Percentiles rank a stretch among this genome's conserved stretches.
These are phyloP conservation scores for Nectriaceae sp. DNA, from an alignment of 2,329 filamentous ascomycete species.

Conservation along the genomic window DNA sequence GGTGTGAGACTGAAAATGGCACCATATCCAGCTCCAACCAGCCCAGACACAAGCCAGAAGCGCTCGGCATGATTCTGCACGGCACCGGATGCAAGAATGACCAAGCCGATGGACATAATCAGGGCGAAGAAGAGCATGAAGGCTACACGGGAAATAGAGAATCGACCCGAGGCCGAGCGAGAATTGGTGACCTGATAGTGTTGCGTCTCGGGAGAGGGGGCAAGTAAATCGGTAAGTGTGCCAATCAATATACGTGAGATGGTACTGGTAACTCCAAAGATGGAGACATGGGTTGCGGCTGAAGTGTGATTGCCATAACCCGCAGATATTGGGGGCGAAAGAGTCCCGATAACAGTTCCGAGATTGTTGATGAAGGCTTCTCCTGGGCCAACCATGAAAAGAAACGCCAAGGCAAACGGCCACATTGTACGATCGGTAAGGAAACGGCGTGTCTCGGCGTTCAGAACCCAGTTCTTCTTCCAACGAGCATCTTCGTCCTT, in stretches of 20 bases:
- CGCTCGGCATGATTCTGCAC: conserved; percentile 74
- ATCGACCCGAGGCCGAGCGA: conserved; percentile 33
- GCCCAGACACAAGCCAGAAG: conserved; percentile 83
- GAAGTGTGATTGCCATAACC: conserved; percentile 52
- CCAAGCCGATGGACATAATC: conserved; percentile 73
- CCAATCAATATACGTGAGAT: conserved; percentile 88
- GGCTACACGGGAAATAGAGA: conserved; percentile 73
- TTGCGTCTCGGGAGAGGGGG: conserved; percentile 64
- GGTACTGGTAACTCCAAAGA: conserved; percentile 88
- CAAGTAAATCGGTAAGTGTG: conserved; percentile 84
- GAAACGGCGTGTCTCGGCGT: conserved; percentile 86
- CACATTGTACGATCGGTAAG: conserved; percentile 92
- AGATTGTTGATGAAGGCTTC: conserved; percentile 98
- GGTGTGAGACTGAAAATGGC: conserved; percentile 87
- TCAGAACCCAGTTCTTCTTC: conserved; percentile 89
- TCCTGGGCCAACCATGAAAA: conserved; percentile 91
- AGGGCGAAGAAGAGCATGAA: conserved; percentile 78
- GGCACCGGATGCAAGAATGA: conserved; percentile 74
- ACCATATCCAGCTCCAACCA: conserved; percentile 90
- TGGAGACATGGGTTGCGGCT: conserved; percentile 86
- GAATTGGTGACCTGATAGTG: conserved; percentile 49
- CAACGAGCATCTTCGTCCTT: conserved; percentile 54
- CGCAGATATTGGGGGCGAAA: conserved; percentile 62
- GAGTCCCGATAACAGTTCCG: conserved; percentile 86
- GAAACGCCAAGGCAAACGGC: conserved; percentile 87